These are phyloP conservation scores for Scolecobasidium constrictum DNA, from an alignment of 2,329 filamentous ascomycete species.

Conservation along the genomic window DNA sequence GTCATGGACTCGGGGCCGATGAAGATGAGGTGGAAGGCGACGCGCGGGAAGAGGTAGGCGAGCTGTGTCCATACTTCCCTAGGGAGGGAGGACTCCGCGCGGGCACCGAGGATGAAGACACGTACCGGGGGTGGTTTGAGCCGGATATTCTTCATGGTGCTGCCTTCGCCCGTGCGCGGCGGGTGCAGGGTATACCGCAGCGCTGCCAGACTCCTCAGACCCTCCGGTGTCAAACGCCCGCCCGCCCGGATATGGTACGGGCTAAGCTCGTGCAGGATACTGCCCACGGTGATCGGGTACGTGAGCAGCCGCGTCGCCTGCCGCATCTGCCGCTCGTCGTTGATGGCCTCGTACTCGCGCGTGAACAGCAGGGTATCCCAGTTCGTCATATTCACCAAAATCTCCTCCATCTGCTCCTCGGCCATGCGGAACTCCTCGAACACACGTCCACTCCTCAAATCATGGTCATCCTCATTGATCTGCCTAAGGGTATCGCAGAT, in stretches of 20 bases:
- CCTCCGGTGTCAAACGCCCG: constrained; percentile 72
- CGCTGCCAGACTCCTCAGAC: constrained; percentile 86
- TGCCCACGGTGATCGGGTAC: constrained; percentile 85
- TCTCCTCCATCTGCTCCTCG: constrained; percentile 80
- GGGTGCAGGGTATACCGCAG: constrained; percentile 91
- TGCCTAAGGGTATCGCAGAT: constrained; percentile 85
- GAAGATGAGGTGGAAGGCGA: constrained; percentile 84
- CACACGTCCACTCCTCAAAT: constrained; percentile 77
- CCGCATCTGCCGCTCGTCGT: constrained; percentile 80
- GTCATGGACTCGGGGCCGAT: constrained; percentile 94
- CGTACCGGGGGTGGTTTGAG: constrained; percentile 80
- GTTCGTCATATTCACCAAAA: constrained; percentile 91
- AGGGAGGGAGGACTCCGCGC: constrained; percentile 93
- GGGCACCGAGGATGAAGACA: constrained; percentile 85
- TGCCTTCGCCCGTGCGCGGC: constrained; percentile 63
- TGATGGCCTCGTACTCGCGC: constrained; percentile 79
- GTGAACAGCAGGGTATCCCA: constrained; percentile 98
- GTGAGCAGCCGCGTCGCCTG: constrained; percentile 90
- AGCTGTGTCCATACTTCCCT: constrained; percentile 91
- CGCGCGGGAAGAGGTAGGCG: constrained; percentile 85
- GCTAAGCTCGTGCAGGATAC: constrained; percentile 85
- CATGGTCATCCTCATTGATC: constrained; percentile 97
- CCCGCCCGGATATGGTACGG: constrained; percentile 73
- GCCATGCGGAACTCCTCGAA: constrained; percentile 94
- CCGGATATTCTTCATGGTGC: constrained; percentile 65